phyloP scores from a whole-genome alignment of 768 basidiomycete genomes.

The Rhizopogon vesiculosus region DNA sequence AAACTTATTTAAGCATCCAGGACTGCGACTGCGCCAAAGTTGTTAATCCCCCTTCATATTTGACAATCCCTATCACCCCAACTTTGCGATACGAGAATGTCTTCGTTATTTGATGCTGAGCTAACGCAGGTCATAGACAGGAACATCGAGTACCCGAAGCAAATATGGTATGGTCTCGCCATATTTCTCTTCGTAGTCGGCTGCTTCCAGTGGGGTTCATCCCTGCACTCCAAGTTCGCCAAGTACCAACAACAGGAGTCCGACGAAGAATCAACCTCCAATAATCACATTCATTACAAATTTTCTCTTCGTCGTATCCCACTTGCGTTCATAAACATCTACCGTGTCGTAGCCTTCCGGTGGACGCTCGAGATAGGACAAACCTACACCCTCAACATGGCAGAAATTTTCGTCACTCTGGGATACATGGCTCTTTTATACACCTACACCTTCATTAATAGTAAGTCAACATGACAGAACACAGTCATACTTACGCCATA shows the following conservation, averaged over 20 bases:
- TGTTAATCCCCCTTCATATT: too few relatives aligned
- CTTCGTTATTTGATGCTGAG: neutral
- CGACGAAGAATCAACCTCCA: slow-evolving; percentile 32
- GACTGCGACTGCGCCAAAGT: too few relatives aligned
- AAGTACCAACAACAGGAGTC: neutral
- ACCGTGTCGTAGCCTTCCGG: slow-evolving; percentile 49
- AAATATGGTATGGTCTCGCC: slow-evolving; percentile 15
- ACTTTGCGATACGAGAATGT: neutral
- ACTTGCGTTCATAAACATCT: slow-evolving; percentile 34
- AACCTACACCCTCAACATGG: slow-evolving; percentile 30
- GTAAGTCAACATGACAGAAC: slow-evolving; percentile 26
- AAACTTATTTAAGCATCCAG: too few relatives aligned
- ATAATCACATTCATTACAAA: slow-evolving; percentile 28
- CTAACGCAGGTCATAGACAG: neutral
- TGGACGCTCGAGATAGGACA: slow-evolving; percentile 41
- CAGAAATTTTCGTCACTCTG: slow-evolving; percentile 42
- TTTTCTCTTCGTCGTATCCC: slow-evolving; percentile 36
- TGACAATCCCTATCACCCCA: too few relatives aligned
- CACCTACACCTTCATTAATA: slow-evolving; percentile 38
- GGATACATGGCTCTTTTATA: slow-evolving; percentile 43
- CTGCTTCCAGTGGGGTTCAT: slow-evolving; percentile 21
- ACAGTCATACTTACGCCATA: neutral
- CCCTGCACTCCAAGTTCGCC: slow-evolving; percentile 16
- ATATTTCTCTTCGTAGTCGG: slow-evolving; percentile 15
- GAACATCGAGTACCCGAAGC: neutral